Evolutionary conservation across 768 basidiomycete genomes (phyloP).

Genomic region (Cystobasidium tubakii): DNA sequence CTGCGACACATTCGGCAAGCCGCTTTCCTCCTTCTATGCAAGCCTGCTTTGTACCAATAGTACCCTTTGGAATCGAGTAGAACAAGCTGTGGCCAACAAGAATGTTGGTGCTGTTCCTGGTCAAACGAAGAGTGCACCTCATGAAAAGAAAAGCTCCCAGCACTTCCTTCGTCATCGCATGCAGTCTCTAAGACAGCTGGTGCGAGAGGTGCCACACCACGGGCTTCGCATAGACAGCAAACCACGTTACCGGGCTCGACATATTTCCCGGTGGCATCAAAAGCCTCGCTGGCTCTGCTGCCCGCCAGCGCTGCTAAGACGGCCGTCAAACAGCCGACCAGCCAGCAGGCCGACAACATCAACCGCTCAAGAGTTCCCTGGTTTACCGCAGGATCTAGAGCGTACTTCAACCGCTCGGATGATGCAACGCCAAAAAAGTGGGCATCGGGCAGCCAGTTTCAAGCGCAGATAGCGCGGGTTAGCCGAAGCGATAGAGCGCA

Average conservation of each 20-base stretch:
- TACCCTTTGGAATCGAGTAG: slow-evolving; percentile 36
- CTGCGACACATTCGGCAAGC: neutral
- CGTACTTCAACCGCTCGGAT: neutral
- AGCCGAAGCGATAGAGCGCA: neutral
- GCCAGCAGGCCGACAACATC: neutral
- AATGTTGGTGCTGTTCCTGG: slow-evolving; percentile 25
- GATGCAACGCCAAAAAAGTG: neutral
- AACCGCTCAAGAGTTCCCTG: neutral
- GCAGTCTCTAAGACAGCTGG: slow-evolving; percentile 12
- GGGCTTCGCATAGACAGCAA: slow-evolving; percentile 12
- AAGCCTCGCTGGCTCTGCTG: neutral
- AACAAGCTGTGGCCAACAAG: slow-evolving; percentile 30
- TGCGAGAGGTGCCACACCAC: slow-evolving; percentile 9
- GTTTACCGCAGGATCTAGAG: neutral
- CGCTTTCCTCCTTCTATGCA: neutral
- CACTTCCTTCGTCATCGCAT: slow-evolving; percentile 16
- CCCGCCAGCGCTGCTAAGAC: neutral
- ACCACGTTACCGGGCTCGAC: slow-evolving; percentile 17
- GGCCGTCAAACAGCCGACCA: neutral
- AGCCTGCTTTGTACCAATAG: neutral
- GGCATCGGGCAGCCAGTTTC: neutral
- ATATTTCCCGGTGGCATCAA: slow-evolving; percentile 23
- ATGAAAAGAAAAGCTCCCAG: slow-evolving; percentile 14
- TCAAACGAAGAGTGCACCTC: neutral
- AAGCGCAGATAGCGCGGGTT: neutral